These are phyloP conservation scores for Peronospora tabacina DNA, from an alignment of 352 stramenopile genomes.

Conservation along the genomic window DNA sequence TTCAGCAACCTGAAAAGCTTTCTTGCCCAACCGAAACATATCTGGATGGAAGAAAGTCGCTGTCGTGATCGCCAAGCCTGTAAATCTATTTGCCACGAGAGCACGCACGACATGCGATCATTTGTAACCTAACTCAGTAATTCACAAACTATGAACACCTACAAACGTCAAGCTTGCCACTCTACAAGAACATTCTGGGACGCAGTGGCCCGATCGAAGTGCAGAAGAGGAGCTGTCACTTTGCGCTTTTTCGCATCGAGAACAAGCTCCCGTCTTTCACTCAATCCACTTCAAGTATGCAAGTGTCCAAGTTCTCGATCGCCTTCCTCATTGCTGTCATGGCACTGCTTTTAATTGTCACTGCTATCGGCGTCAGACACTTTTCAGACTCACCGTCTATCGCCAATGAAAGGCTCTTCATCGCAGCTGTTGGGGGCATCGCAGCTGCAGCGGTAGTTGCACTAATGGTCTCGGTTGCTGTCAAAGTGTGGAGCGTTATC, in stretches of 20 bases:
- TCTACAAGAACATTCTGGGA: slow-evolving; percentile 24
- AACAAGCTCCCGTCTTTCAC: slow-evolving; percentile 1
- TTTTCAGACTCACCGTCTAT: slow-evolving; percentile 5
- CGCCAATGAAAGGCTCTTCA: background rate
- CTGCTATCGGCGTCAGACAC: slow-evolving; percentile 6
- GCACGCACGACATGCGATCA: slow-evolving; percentile 6
- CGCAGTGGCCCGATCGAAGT: slow-evolving; percentile 10
- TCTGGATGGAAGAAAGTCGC: slow-evolving; percentile 14
- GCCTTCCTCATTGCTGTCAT: slow-evolving; percentile 11
- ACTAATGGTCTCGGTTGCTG: slow-evolving; percentile 14
- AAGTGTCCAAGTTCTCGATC: slow-evolving; percentile 11
- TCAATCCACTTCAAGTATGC: slow-evolving; percentile 18
- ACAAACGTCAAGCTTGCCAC: slow-evolving; percentile 5
- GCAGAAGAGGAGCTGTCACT: slow-evolving; percentile 21
- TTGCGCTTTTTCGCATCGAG: slow-evolving; percentile 22
- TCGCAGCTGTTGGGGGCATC: slow-evolving; percentile 14
- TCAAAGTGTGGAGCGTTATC: slow-evolving; percentile 16
- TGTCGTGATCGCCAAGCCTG: slow-evolving; percentile 4
- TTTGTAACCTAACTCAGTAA: slow-evolving; percentile 11
- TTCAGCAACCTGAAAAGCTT: slow-evolving; percentile 4
- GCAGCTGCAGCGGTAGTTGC: slow-evolving; percentile 20
- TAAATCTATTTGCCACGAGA: background rate
- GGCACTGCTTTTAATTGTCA: slow-evolving; percentile 7
- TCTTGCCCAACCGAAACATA: background rate
- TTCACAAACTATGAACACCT: slow-evolving; percentile 13